Conservation (phyloP, 2,329 filamentous ascomycete genomes). For the Diplocarpon mali region DNA sequence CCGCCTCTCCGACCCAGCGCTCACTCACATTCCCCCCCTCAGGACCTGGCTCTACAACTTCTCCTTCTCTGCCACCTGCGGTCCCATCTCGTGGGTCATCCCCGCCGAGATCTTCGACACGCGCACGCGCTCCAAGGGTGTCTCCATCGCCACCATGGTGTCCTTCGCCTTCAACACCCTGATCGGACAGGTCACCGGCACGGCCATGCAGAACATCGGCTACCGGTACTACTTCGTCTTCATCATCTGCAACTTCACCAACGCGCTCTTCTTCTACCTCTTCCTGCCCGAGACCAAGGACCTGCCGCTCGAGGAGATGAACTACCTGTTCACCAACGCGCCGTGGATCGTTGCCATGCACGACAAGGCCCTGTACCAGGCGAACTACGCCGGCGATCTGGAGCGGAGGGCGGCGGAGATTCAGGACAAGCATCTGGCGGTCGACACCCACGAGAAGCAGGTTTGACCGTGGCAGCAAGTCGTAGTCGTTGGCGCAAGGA, state of each 20-base stretch:
- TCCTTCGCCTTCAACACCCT: slow-evolving; percentile 50
- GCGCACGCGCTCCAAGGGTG: slow-evolving; percentile 47
- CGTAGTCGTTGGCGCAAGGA: neutral
- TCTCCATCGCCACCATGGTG: slow-evolving; percentile 46
- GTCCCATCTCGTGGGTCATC: slow-evolving; percentile 46
- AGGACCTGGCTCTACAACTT: slow-evolving; percentile 72
- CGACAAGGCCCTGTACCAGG: slow-evolving; percentile 40
- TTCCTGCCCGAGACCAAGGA: slow-evolving; percentile 28
- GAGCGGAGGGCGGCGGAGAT: slow-evolving; percentile 48
- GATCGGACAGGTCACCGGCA: slow-evolving; percentile 41
- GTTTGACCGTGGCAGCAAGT: neutral
- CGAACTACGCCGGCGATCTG: slow-evolving; percentile 38
- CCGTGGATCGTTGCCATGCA: slow-evolving; percentile 51
- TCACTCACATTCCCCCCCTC: neutral
- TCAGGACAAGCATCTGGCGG: slow-evolving; percentile 35
- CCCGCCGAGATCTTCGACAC: slow-evolving; percentile 50
- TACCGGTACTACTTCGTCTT: slow-evolving; percentile 32
- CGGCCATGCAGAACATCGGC: slow-evolving; percentile 41
- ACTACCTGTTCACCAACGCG: slow-evolving; percentile 33
- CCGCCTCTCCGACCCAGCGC: neutral
- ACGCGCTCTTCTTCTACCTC: slow-evolving; percentile 29
- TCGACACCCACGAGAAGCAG: slow-evolving; percentile 8
- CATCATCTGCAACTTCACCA: slow-evolving; percentile 37
- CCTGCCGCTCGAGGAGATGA: slow-evolving; percentile 29
- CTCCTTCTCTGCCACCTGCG: slow-evolving; percentile 43